Conservation (phyloP, 352 stramenopile genomes). For the Pythium sp. region DNA sequence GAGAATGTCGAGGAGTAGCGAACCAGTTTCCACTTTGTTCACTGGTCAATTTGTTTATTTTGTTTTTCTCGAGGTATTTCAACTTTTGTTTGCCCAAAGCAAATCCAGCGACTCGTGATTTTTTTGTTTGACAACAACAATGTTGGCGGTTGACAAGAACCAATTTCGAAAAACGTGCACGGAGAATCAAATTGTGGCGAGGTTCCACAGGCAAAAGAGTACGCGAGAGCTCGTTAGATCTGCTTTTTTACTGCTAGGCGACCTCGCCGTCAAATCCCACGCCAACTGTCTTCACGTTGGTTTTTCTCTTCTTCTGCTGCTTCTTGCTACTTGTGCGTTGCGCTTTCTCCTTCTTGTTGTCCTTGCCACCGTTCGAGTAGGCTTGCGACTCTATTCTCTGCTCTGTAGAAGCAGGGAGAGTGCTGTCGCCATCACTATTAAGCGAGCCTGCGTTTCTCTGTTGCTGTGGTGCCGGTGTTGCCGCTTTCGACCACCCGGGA, state of each 20-base stretch:
- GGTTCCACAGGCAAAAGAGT: not conserved
- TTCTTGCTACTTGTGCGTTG: not conserved
- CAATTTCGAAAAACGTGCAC: not conserved
- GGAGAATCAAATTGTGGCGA: not conserved
- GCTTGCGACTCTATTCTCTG: slow-evolving; percentile 5
- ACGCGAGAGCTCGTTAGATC: not conserved
- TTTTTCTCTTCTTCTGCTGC: slow-evolving; percentile 5
- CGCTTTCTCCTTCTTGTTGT: not conserved
- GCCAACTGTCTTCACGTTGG: slow-evolving; percentile 9
- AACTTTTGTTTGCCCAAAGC: no score
- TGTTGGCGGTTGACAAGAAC: not conserved
- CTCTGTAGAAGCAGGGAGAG: not conserved
- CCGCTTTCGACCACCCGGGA: slow-evolving; percentile 59
- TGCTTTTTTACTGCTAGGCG: not conserved
- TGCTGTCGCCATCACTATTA: not conserved
- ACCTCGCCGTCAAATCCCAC: slow-evolving; percentile 1
- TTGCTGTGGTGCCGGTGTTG: not conserved
- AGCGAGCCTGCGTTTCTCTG: not conserved
- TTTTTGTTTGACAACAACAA: not conserved
- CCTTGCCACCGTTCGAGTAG: not conserved
- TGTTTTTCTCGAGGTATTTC: not conserved
- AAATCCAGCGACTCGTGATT: not conserved
- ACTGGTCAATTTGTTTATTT: not conserved
- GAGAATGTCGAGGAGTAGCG: not conserved
- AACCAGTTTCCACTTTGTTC: not conserved